A percentile compares a stretch with the other conserved stretches of the same genome.
These are phyloP conservation scores for Sutorius eximius DNA, from an alignment of 1,284 basidiomycete species.

Conservation along the genomic window DNA sequence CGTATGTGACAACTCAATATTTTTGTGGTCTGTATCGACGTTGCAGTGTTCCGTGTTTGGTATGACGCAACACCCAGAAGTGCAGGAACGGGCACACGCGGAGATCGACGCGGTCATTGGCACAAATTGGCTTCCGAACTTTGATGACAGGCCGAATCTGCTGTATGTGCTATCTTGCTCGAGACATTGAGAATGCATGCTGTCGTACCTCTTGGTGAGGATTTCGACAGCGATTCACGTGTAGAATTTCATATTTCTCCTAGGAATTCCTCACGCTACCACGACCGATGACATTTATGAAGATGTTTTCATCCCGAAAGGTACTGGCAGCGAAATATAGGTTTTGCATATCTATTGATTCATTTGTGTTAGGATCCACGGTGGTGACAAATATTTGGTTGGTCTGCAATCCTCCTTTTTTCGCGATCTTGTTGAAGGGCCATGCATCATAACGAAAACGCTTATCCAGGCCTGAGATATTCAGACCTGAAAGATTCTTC, in stretches of 20 bases:
- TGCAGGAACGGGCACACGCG: constrained; percentile 11
- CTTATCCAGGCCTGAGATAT: constrained; percentile 39
- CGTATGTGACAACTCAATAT: neutral
- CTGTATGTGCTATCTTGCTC: constrained; percentile 39
- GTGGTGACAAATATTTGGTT: constrained; percentile 51
- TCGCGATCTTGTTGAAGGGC: constrained; percentile 34
- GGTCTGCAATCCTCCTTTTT: neutral
- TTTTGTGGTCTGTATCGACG: constrained; percentile 42
- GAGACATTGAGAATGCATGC: constrained; percentile 41
- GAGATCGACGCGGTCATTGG: too few relatives aligned
- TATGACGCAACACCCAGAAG: constrained; percentile 47
- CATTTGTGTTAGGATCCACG: constrained; percentile 28
- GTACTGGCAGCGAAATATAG: constrained; percentile 3
- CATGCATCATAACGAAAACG: constrained; percentile 40
- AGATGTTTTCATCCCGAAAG: constrained; percentile 45
- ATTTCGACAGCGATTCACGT: neutral
- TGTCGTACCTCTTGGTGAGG: constrained; percentile 16
- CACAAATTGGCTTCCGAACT: constrained; percentile 3
- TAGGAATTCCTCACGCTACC: constrained; percentile 45
- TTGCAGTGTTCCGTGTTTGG: constrained; percentile 47
- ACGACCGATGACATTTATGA: constrained; percentile 44
- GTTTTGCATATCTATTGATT: neutral
- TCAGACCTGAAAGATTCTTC: constrained; percentile 35
- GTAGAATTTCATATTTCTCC: neutral
- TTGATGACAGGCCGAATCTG: constrained; percentile 35